Evolutionary conservation across 148 eudicot genomes (phyloP).

Genomic region (Silene conica): DNA sequence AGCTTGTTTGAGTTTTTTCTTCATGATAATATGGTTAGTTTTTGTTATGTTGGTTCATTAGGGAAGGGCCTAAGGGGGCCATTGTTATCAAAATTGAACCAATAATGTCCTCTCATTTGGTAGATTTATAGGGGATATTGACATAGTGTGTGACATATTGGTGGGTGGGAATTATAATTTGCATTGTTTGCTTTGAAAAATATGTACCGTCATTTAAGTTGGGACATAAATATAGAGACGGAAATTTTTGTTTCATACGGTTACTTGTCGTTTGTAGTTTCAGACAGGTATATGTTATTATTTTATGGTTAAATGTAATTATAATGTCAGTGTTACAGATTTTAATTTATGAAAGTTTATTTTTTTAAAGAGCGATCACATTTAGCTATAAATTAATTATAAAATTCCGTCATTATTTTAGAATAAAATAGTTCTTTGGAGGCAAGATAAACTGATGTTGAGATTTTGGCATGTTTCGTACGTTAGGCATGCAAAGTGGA

Average conservation of each 20-base stretch:
- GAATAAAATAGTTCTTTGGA: no score
- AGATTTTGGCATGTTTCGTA: background rate
- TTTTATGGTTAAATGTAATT: no score
- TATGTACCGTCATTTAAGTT: background rate
- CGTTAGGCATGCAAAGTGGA: background rate
- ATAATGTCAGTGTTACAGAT: no score
- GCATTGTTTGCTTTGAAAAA: background rate
- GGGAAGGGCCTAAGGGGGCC: slow-evolving; percentile 16
- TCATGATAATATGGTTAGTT: slow-evolving; percentile 21
- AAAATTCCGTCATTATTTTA: no score
- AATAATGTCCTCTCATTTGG: slow-evolving; percentile 44
- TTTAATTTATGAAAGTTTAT: no score
- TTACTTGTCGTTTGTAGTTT: no score
- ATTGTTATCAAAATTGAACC: slow-evolving; percentile 24
- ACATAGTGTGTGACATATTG: background rate
- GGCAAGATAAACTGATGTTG: no score
- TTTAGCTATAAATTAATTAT: no score
- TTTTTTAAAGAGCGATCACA: no score
- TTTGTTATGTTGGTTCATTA: slow-evolving; percentile 18
- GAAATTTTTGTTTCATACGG: no score
- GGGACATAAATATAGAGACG: slow-evolving; percentile 3
- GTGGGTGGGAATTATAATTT: background rate
- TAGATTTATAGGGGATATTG: background rate
- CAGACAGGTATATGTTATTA: no score
- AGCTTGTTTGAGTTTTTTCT: slow-evolving; percentile 7